Percentiles rank a stretch among this genome's conserved stretches.
Conservation (phyloP, 352 stramenopile genomes). For the Pythium sukuiense region DNA sequence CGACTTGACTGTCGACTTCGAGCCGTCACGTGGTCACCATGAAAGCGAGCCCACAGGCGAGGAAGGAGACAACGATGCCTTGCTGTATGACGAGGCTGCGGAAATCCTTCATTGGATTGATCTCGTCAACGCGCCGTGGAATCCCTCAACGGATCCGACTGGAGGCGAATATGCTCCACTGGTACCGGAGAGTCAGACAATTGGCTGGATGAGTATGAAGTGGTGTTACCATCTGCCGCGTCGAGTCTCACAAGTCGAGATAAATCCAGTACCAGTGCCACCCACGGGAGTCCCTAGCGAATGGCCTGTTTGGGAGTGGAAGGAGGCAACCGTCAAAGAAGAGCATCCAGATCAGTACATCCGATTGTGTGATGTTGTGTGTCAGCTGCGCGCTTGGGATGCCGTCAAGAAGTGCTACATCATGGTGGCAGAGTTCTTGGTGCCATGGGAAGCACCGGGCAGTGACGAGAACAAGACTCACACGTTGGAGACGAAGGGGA, state of each 20-base stretch:
- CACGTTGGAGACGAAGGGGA: slow-evolving; percentile 41
- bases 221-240: slow-evolving; percentile 81
- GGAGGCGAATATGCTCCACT: background rate
- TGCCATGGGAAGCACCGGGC: slow-evolving; percentile 59
- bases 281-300: slow-evolving; percentile 53
- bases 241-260: slow-evolving; percentile 47
- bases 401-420: slow-evolving; percentile 47
- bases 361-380: slow-evolving; percentile 70
- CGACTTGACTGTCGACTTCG: slow-evolving; percentile 22
- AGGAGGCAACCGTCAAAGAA: slow-evolving; percentile 24
- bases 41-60: background rate
- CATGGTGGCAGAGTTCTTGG: slow-evolving; percentile 61
- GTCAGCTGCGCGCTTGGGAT: slow-evolving; percentile 75
- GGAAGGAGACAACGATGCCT: background rate
- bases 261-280: slow-evolving; percentile 59
- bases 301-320: slow-evolving; percentile 59
- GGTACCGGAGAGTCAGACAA: slow-evolving; percentile 48
- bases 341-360: slow-evolving; percentile 2
- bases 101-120: slow-evolving; percentile 43
- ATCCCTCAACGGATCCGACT: slow-evolving; percentile 17
- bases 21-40: slow-evolving; percentile 5
- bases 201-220: slow-evolving; percentile 76
- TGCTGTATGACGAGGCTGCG: slow-evolving; percentile 21
- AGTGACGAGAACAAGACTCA: slow-evolving; percentile 15
- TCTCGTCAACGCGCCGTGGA: slow-evolving; percentile 63